These are phyloP conservation scores for Arabidopsis suecica DNA, from an alignment of 345 rosid species.

Conservation along the genomic window DNA sequence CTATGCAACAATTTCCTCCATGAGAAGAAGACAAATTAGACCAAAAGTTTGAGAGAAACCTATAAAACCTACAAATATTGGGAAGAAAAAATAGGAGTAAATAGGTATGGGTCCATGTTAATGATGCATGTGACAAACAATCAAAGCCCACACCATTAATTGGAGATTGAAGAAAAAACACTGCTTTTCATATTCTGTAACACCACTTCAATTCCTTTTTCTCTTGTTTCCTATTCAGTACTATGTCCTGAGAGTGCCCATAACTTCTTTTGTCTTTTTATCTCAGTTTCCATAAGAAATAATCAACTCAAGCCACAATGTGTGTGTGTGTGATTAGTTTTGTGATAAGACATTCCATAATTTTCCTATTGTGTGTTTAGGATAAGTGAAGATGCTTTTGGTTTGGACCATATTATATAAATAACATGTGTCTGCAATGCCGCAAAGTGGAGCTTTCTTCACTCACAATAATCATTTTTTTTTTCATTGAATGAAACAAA, in stretches of 20 bases:
- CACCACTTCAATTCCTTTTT: slow-evolving; percentile 4
- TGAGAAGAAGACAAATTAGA: slow-evolving; percentile 8
- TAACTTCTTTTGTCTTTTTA: slow-evolving; percentile 32
- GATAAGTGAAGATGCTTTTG: slow-evolving; percentile 22
- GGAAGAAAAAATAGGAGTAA: slow-evolving; percentile 13
- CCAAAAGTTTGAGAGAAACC: background rate
- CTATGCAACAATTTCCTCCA: background rate
- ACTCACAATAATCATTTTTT: slow-evolving; percentile 31
- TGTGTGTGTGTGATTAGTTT: background rate
- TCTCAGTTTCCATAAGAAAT: background rate
- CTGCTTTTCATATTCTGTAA: slow-evolving; percentile 10
- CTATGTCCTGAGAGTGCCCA: slow-evolving; percentile 19
- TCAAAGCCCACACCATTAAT: slow-evolving; percentile 45
- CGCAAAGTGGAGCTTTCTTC: slow-evolving; percentile 38
- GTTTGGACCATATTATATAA: slow-evolving; percentile 31
- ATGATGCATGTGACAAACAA: slow-evolving; percentile 45
- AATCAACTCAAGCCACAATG: slow-evolving; percentile 13
- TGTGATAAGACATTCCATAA: slow-evolving; percentile 19
- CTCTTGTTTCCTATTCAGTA: slow-evolving; percentile 10
- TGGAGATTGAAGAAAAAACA: slow-evolving; percentile 7
- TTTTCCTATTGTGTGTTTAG: background rate
- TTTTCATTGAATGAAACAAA: slow-evolving; percentile 29
- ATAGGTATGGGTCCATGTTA: slow-evolving; percentile 41
- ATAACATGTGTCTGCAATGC: slow-evolving; percentile 29
- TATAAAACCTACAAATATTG: background rate